These are phyloP conservation scores for Trichoderma orchidacearum DNA, from an alignment of 495 filamentous ascomycete species.

Conservation along the genomic window DNA sequence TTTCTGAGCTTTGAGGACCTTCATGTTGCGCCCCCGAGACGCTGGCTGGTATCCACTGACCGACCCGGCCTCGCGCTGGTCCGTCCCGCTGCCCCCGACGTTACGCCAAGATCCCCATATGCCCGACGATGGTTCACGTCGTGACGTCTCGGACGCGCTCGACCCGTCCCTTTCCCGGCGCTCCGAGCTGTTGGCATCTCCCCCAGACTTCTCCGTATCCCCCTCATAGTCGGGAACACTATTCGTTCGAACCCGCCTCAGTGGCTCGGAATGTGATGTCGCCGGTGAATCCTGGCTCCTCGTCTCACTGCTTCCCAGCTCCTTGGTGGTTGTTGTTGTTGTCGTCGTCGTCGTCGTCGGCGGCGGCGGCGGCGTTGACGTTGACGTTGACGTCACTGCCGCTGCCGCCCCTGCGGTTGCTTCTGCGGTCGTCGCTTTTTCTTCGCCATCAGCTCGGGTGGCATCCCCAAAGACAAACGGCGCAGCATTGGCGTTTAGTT, in stretches of 20 bases:
- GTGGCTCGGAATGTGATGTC: constrained; percentile 15
- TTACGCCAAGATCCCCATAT: constrained; percentile 59
- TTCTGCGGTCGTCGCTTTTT: neutral
- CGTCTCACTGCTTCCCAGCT: neutral
- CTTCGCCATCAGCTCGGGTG: constrained; percentile 2
- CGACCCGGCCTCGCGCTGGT: constrained; percentile 29
- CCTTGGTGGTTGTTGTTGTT: neutral
- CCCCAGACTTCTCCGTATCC: constrained; percentile 18
- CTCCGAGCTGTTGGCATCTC: constrained; percentile 10
- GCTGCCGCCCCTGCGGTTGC: neutral
- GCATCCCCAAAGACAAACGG: constrained; percentile 26
- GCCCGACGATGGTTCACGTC: constrained; percentile 32
- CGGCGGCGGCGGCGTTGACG: constrained; percentile 11
- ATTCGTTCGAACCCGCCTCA: constrained; percentile 16
- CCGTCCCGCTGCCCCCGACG: constrained; percentile 32
- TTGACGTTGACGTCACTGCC: constrained; percentile 6
- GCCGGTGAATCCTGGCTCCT: constrained; percentile 7
- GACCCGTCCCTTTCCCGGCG: constrained; percentile 16
- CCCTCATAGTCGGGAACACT: constrained; percentile 27
- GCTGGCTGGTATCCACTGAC: constrained; percentile 46
- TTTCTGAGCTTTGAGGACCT: constrained; percentile 60
- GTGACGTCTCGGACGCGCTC: constrained; percentile 17
- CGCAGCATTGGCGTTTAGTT: constrained; percentile 35
- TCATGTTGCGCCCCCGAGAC: constrained; percentile 50
- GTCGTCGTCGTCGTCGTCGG: neutral